Evolutionary conservation across 805 yeast genomes (phyloP).

Genomic region (Spencermartinsiella europaea): DNA sequence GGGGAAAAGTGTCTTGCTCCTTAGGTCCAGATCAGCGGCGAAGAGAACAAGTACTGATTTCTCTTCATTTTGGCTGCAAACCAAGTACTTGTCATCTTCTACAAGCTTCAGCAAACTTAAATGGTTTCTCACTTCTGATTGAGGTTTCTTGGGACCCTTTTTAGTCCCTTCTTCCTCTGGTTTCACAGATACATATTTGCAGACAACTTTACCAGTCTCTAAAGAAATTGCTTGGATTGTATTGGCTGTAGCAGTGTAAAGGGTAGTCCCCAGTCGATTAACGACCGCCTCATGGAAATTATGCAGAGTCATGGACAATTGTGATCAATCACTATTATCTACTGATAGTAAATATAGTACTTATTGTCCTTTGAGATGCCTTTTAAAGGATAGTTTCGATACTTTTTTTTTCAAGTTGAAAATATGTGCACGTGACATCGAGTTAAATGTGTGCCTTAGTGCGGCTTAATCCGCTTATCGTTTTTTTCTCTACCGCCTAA

Average conservation of each 20-base stretch:
- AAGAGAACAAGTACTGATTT: constrained; percentile 74
- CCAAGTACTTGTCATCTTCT: constrained; percentile 48
- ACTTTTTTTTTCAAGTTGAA: no score
- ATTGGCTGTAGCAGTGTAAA: constrained; percentile 14
- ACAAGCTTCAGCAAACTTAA: constrained; percentile 59
- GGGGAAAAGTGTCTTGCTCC: constrained; percentile 74
- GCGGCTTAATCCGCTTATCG: no score
- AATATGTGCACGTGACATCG: no score
- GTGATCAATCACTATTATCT: no score
- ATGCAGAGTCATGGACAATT: neutral
- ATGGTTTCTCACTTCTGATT: constrained; percentile 57
- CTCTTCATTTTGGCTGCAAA: constrained; percentile 76
- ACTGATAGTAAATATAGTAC: no score
- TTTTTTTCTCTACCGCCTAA: no score
- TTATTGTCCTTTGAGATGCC: no score
- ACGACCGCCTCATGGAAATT: constrained; percentile 8
- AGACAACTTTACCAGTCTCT: constrained; percentile 8
- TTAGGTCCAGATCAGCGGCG: constrained; percentile 39
- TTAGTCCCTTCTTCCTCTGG: neutral
- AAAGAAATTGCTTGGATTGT: constrained; percentile 27
- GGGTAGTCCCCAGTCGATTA: constrained; percentile 4
- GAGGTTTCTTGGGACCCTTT: constrained; percentile 17
- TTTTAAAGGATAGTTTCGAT: no score
- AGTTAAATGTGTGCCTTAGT: no score
- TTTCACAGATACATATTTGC: constrained; percentile 2